Percentiles rank a stretch among this genome's conserved stretches.
These are phyloP conservation scores for Plasmopara viticola DNA, from an alignment of 352 stramenopile species.

Conservation along the genomic window DNA sequence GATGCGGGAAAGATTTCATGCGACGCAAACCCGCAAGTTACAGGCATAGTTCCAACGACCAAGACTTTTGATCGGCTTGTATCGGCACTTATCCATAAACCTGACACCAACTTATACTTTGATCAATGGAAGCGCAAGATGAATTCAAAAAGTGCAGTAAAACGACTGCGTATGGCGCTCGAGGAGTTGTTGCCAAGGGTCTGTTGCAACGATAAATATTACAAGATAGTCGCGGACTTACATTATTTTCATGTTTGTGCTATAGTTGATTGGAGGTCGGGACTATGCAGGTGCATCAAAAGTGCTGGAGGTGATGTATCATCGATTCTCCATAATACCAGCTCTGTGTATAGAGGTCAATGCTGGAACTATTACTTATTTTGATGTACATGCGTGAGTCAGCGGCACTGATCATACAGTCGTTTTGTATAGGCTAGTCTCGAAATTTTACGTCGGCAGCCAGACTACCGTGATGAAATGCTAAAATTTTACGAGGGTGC, in stretches of 20 bases:
- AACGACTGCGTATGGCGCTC: conserved; percentile 35
- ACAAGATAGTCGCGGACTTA: not conserved
- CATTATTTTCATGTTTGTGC: not conserved
- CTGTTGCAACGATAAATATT: not conserved
- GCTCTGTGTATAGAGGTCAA: conserved; percentile 59
- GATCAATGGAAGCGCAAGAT: conserved; percentile 43
- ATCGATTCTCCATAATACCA: conserved; percentile 53
- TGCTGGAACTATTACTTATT: not conserved
- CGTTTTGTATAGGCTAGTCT: conserved; percentile 48
- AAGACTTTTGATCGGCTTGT: conserved; percentile 39
- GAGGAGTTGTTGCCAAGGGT: conserved; percentile 45
- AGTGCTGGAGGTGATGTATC: conserved; percentile 60
- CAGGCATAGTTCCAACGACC: conserved; percentile 15
- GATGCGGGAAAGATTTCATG: conserved; percentile 1
- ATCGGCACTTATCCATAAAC: conserved; percentile 12
- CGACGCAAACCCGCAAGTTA: conserved; percentile 24
- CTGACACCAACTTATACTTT: conserved; percentile 30
- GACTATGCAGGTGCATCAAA: conserved; percentile 66
- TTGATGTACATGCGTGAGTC: not conserved
- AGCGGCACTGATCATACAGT: not conserved
- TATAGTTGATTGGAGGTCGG: conserved; percentile 55
- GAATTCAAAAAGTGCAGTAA: conserved; percentile 23
- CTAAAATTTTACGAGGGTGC: conserved; percentile 49
- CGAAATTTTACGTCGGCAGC: conserved; percentile 61
- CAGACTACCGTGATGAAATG: conserved; percentile 43